Evolutionary conservation across 345 rosid genomes (phyloP).

Genomic region (Hypericum perforatum): DNA sequence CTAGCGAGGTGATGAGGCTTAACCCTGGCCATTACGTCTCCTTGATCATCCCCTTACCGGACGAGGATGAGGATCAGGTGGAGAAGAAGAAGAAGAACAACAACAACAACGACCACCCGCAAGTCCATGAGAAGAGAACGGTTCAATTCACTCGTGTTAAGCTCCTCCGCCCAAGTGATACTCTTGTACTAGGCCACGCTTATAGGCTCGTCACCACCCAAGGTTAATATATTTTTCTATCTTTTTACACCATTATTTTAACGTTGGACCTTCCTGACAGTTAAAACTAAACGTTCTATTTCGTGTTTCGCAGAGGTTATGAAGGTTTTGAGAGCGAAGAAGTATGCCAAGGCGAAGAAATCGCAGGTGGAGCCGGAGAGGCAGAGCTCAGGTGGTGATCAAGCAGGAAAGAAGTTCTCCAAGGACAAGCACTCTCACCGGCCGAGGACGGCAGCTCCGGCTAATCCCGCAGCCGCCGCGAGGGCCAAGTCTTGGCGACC

Average conservation of each 20-base stretch:
- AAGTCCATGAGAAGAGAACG: constrained; percentile 17
- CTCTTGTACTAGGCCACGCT: constrained; percentile 86
- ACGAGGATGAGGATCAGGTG: too few species aligned
- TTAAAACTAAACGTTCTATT: too few species aligned
- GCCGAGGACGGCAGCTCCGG: constrained; percentile 25
- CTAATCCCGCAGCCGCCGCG: constrained; percentile 24
- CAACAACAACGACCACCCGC: too few species aligned
- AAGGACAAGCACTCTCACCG: too few species aligned
- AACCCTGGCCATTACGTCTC: constrained; percentile 97
- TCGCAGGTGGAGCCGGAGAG: constrained; percentile 19
- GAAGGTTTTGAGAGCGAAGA: constrained; percentile 75
- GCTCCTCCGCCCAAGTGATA: constrained; percentile 78
- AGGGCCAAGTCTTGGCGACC: constrained; percentile 83
- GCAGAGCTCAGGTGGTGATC: constrained; percentile 16
- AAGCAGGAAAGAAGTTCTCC: too few species aligned
- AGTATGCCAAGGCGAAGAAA: constrained; percentile 56
- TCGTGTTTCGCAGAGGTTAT: constrained; percentile 47
- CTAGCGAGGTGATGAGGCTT: constrained; percentile 62
- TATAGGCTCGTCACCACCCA: constrained; percentile 85
- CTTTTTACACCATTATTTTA: too few species aligned
- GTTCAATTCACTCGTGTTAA: constrained; percentile 74
- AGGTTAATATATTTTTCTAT: constrained; percentile 31
- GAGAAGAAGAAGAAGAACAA: too few species aligned
- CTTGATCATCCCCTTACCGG: constrained; percentile 69
- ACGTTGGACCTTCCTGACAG: too few species aligned